Conservation (phyloP, 2,329 filamentous ascomycete genomes). For the Trichoderma sp. region DNA sequence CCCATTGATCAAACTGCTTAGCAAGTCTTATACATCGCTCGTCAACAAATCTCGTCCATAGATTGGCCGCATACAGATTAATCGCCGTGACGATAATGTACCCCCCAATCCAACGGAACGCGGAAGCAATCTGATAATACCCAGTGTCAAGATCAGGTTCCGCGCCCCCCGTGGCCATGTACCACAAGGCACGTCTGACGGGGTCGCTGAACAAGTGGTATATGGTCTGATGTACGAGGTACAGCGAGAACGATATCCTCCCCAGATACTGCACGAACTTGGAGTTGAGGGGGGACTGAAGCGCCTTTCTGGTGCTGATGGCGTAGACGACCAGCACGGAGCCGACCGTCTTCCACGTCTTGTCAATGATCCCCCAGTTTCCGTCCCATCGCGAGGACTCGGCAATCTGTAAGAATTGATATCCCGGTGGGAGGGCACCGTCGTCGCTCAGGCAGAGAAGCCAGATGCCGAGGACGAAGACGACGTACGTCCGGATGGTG, state of each 20-base stretch:
- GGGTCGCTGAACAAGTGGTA: conserved; percentile 21
- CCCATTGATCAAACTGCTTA: conserved; percentile 18
- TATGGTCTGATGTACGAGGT: conserved; percentile 17
- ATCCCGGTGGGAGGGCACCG: conserved; percentile 21
- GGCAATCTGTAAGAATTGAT: conserved; percentile 20
- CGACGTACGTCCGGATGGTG: conserved; percentile 5
- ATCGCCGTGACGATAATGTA: conserved; percentile 18
- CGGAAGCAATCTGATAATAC: neutral
- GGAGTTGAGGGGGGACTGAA: conserved; percentile 17
- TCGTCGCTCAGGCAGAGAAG: conserved; percentile 22
- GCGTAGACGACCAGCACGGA: conserved; percentile 18
- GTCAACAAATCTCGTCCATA: conserved; percentile 20
- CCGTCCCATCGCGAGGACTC: conserved; percentile 22
- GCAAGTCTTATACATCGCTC: conserved; percentile 22
- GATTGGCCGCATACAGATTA: conserved; percentile 14
- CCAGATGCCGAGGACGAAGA: conserved; percentile 17
- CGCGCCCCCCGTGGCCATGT: conserved; percentile 11
- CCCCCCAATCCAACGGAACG: conserved; percentile 18
- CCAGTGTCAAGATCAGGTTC: neutral
- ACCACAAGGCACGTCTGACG: conserved; percentile 11
- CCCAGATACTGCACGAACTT: conserved; percentile 17
- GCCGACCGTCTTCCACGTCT: conserved; percentile 24
- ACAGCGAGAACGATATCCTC: conserved; percentile 21
- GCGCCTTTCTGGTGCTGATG: conserved; percentile 6
- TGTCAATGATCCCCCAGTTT: conserved; percentile 11